Evolutionary conservation across 2,329 filamentous ascomycete species (phyloP).

Genomic region (Ceratocystis cubensis): DNA sequence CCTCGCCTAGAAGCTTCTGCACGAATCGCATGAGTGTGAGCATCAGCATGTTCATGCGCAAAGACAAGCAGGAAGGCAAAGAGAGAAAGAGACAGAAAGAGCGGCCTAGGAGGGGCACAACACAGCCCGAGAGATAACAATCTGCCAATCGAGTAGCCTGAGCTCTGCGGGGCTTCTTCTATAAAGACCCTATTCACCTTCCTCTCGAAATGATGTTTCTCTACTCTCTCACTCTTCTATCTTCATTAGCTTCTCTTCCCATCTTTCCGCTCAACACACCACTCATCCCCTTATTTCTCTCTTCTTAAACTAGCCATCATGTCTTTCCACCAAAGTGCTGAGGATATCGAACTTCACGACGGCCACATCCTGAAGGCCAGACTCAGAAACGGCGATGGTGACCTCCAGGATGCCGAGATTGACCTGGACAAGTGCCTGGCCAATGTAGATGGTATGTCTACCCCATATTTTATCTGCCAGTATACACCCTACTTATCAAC

Average conservation of each 20-base stretch:
- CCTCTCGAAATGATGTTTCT: not conserved
- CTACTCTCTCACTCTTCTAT: conserved; percentile 3
- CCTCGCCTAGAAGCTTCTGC: conserved; percentile 5
- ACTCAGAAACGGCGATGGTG: conserved; percentile 33
- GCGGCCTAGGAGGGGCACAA: too few relatives aligned
- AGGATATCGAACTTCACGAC: conserved; percentile 32
- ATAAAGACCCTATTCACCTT: not conserved
- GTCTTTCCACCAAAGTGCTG: conserved; percentile 37
- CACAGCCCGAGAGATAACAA: not conserved
- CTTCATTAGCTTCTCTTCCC: not conserved
- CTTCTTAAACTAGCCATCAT: conserved; percentile 11
- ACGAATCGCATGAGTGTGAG: conserved; percentile 5
- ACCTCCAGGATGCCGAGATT: conserved; percentile 34
- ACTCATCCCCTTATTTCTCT: not conserved
- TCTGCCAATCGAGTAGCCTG: not conserved
- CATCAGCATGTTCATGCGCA: conserved; percentile 6
- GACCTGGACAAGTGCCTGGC: conserved; percentile 43
- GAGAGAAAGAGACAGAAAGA: too few relatives aligned
- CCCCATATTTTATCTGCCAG: conserved; percentile 17
- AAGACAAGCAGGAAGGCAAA: not conserved
- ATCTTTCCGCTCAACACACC: not conserved
- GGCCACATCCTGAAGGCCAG: conserved; percentile 36
- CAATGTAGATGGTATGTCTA: conserved; percentile 37
- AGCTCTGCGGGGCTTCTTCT: not conserved
- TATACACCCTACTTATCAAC: not conserved